Evolutionary conservation across 1,284 basidiomycete genomes (phyloP), one percentile per base, ranked within the genome.

Genomic region (Hymenochaete sp.): DNA sequence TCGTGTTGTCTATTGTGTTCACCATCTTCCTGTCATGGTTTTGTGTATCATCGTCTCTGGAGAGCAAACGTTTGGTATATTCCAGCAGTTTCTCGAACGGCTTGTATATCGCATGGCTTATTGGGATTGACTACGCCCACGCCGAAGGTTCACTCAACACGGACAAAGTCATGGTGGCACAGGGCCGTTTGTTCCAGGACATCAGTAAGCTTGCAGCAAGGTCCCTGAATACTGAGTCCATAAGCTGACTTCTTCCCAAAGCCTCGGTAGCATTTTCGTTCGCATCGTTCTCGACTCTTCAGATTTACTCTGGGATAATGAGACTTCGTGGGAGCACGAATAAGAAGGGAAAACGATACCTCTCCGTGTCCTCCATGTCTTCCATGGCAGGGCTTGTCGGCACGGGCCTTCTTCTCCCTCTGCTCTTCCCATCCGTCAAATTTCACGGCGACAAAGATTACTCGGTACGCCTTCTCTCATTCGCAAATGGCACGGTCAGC

Each of bases 201-300:
- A 67, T 76, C 46, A 72, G 82, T 84, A 53, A 49, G 78, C 73
- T 22, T 44, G 31, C 38, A 42, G 35, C n/a, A 11, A 24, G 16
- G 8, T 21, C n/a, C n/a, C 45, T 43, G 35, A 28, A 24, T 26
- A n/a, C n/a, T n/a, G n/a, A n/a, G n/a, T n/a, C n/a, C n/a, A n/a
- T n/a, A n/a, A 35, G 31, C 49, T 7, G 44, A 44, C 25, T 18
- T 7, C 50, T 50, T 46, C n/a, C n/a, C 28, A 47, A 52, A 76
- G 79, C 67, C 31, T 66, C 66, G 3, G 70, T 70, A 24, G 72
- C 75, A 4, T 84, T 85, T 55, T 66, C 76, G 10, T 84, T 82
- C 55, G 69, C 76, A 13, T 77, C 82, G 0, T 65, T 73, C 6
- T 72, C 73, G 48, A 79, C 81, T 3, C 65, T 84, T 7, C 72